Evolutionary conservation across 805 yeast genomes (phyloP).

Genomic region (Yarrowia sp.): DNA sequence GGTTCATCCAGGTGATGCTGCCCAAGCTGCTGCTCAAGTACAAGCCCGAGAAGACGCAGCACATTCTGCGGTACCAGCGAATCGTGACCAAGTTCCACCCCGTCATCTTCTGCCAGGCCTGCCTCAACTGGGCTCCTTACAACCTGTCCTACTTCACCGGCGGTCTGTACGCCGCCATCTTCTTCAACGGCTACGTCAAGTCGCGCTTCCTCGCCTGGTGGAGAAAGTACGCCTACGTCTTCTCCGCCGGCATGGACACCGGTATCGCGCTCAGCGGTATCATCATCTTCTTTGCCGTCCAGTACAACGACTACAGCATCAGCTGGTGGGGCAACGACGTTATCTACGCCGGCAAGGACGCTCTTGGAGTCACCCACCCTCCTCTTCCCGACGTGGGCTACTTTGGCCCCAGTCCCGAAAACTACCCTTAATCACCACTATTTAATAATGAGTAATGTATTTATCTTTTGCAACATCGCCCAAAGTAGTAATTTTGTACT

Average conservation of each 20-base stretch:
- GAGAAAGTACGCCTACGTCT: conserved; percentile 52
- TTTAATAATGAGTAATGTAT: conserved; percentile 17
- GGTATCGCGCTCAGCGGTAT: conserved; percentile 52
- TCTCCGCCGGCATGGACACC: conserved; percentile 49
- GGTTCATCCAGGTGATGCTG: neutral
- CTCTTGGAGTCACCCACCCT: neutral
- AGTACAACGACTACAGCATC: conserved; percentile 38
- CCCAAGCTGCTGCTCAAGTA: conserved; percentile 31
- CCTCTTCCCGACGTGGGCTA: conserved; percentile 33
- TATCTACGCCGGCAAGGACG: conserved; percentile 6
- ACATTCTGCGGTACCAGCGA: neutral
- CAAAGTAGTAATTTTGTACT: too few species aligned
- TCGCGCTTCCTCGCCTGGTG: conserved; percentile 49
- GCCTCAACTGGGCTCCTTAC: conserved; percentile 13
- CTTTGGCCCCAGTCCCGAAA: conserved; percentile 38
- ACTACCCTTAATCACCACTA: conserved; percentile 28
- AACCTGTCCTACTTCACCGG: conserved; percentile 45
- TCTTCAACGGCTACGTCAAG: conserved; percentile 48
- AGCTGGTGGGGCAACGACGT: conserved; percentile 52
- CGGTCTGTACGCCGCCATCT: conserved; percentile 44
- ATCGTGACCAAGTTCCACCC: neutral
- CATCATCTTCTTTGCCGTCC: conserved; percentile 46
- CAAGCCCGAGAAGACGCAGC: conserved; percentile 18
- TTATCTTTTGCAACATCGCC: neutral
- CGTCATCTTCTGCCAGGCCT: neutral